Conservation (phyloP, 2,329 filamentous ascomycete species). For the Aureobasidium uvarum region DNA sequence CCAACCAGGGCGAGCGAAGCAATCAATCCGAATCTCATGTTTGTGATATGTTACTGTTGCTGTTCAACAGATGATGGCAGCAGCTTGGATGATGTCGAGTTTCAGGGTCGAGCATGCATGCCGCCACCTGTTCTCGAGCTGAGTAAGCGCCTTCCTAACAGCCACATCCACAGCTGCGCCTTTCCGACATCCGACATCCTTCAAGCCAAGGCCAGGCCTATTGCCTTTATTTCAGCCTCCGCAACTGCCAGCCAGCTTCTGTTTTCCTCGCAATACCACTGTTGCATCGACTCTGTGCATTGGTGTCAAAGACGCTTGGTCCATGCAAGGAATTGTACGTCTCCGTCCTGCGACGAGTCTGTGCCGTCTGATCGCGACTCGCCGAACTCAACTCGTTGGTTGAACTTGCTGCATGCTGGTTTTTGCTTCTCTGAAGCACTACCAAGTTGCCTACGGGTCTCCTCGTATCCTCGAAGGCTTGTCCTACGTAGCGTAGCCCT, state of each 20-base stretch:
- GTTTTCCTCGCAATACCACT: not conserved
- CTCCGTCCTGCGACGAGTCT: not conserved
- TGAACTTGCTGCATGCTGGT: not conserved
- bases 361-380: not conserved
- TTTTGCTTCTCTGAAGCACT: not conserved
- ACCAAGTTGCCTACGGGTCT: not conserved
- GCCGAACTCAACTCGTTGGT: not conserved
- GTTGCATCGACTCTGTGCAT: not conserved
- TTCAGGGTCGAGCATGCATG: constrained; percentile 5
- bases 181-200: constrained; percentile 7
- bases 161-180: not conserved
- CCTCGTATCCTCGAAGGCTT: not conserved
- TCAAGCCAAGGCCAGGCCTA: not conserved
- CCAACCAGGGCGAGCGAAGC: constrained; percentile 48
- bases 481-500: not conserved
- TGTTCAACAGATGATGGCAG: constrained; percentile 2
- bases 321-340: not conserved
- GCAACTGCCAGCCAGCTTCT: not conserved
- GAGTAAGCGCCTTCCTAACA: constrained; percentile 5
- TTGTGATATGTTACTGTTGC: constrained; percentile 16
- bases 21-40: constrained; percentile 38
- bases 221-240: not conserved
- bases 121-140: constrained; percentile 24
- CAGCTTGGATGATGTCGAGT: constrained; percentile 2
- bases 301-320: not conserved